These are phyloP conservation scores for Phaeosphaeria sp. DNA, from an alignment of 2,329 filamentous ascomycete species.

Conservation along the genomic window DNA sequence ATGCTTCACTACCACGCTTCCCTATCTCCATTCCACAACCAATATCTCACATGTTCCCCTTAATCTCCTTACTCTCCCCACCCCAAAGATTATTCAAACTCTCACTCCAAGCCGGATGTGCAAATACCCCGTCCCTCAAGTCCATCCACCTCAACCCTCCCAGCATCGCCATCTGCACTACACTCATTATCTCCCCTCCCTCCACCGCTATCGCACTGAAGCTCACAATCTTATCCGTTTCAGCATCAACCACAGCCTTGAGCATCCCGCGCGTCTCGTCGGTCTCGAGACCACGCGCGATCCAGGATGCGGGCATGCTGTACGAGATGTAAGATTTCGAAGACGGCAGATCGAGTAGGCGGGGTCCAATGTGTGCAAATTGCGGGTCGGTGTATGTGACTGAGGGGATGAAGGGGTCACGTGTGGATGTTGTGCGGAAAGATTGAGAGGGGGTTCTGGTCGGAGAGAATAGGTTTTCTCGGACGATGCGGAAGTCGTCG, in stretches of 20 bases:
- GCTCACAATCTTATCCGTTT: conserved; percentile 58
- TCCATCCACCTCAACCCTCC: conserved; percentile 57
- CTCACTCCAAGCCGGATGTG: conserved; percentile 60
- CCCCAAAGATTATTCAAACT: conserved; percentile 33
- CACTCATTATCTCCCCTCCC: conserved; percentile 61
- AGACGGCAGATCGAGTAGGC: conserved; percentile 49
- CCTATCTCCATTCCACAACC: background rate
- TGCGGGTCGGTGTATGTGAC: conserved; percentile 63
- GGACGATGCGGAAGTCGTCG: conserved; percentile 62
- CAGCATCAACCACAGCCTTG: conserved; percentile 59
- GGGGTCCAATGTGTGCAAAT: conserved; percentile 59
- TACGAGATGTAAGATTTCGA: conserved; percentile 5
- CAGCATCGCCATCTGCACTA: conserved; percentile 52
- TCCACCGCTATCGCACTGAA: conserved; percentile 61
- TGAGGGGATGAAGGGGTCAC: conserved; percentile 50
- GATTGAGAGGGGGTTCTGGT: background rate
- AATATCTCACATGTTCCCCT: no score
- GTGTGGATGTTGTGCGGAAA: conserved; percentile 17
- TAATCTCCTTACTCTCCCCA: conserved; percentile 16
- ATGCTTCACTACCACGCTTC: background rate
- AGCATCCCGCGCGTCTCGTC: conserved; percentile 60
- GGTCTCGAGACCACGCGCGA: conserved; percentile 60
- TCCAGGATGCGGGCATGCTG: conserved; percentile 59
- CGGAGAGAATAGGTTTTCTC: conserved; percentile 48
- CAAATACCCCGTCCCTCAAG: conserved; percentile 47